These are phyloP conservation scores for Alternaria atra DNA, from an alignment of 2,329 filamentous ascomycete species.

Conservation along the genomic window DNA sequence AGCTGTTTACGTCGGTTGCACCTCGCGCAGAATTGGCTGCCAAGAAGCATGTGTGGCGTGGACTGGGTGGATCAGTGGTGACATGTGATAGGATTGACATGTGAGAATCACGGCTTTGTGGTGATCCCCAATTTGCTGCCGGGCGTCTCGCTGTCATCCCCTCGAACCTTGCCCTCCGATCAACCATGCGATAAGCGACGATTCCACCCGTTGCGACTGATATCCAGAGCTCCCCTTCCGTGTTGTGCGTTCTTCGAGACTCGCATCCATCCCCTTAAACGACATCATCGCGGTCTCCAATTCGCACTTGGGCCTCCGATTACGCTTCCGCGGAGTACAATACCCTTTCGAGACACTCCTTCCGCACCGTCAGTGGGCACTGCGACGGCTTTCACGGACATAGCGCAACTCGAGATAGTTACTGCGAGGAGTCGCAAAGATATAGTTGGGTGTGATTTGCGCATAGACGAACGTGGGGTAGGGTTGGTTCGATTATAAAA, in stretches of 20 bases:
- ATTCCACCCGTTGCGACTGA: constrained; percentile 3
- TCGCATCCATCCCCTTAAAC: constrained; percentile 15
- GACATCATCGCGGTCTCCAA: constrained; percentile 25
- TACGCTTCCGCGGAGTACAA: constrained; percentile 22
- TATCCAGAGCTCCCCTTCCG: not conserved
- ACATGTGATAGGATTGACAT: constrained; percentile 37
- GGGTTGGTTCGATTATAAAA: constrained; percentile 4
- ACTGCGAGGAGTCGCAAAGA: not conserved
- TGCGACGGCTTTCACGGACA: constrained; percentile 19
- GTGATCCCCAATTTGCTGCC: constrained; percentile 30
- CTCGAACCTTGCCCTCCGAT: constrained; percentile 11
- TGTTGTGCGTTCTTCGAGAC: constrained; percentile 9
- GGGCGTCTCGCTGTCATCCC: constrained; percentile 14
- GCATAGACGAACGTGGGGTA: constrained; percentile 21
- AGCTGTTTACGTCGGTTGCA: not conserved
- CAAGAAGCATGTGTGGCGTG: constrained; percentile 25
- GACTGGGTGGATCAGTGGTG: constrained; percentile 24
- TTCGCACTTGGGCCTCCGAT: constrained; percentile 19
- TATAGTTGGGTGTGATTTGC: not conserved
- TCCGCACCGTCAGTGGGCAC: constrained; percentile 14
- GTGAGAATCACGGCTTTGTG: constrained; percentile 33
- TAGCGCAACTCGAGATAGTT: constrained; percentile 3
- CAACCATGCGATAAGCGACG: constrained; percentile 15
- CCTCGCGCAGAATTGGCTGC: constrained; percentile 8
- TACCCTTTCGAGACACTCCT: constrained; percentile 25